These are phyloP conservation scores for Gloeostereum incarnatum DNA, from an alignment of 768 basidiomycete genomes.

Conservation along the genomic window DNA sequence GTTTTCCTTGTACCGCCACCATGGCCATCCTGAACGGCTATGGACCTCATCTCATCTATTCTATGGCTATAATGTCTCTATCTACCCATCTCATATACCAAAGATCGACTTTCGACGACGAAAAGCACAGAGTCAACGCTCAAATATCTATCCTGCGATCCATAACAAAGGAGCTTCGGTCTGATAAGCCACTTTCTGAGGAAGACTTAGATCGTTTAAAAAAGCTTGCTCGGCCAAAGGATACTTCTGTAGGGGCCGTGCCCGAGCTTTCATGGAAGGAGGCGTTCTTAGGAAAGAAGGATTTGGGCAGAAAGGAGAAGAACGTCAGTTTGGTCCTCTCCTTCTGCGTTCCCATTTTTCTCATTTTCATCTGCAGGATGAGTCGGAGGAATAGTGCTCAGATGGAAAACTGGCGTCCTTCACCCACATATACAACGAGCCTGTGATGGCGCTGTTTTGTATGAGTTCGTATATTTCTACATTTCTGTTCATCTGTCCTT, in stretches of 20 bases:
- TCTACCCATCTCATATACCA: conserved; percentile 58
- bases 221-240: conserved; percentile 37
- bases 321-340: too few relatives aligned
- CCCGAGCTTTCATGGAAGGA: conserved; percentile 41
- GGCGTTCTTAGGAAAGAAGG: conserved; percentile 35
- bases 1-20: too few relatives aligned
- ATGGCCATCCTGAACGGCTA: too few relatives aligned
- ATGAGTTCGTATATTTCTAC: too few relatives aligned
- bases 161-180: conserved; percentile 41
- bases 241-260: conserved; percentile 11
- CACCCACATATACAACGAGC: too few relatives aligned
- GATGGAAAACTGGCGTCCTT: too few relatives aligned
- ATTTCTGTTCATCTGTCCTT: too few relatives aligned
- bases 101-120: conserved; percentile 38
- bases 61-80: conserved; percentile 55
- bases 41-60: conserved; percentile 56
- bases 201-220: conserved; percentile 47
- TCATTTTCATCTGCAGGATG: too few relatives aligned
- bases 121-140: conserved; percentile 44
- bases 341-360: too few relatives aligned
- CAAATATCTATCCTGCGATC: conserved; percentile 57
- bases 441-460: too few relatives aligned
- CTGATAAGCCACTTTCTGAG: conserved; percentile 31
- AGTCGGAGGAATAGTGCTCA: too few relatives aligned
- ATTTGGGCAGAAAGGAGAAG: conserved; percentile 1